Evolutionary conservation across 2,329 filamentous ascomycete species (phyloP), one percentile per base, ranked within the genome.

Genomic region (Monilinia polystroma): DNA sequence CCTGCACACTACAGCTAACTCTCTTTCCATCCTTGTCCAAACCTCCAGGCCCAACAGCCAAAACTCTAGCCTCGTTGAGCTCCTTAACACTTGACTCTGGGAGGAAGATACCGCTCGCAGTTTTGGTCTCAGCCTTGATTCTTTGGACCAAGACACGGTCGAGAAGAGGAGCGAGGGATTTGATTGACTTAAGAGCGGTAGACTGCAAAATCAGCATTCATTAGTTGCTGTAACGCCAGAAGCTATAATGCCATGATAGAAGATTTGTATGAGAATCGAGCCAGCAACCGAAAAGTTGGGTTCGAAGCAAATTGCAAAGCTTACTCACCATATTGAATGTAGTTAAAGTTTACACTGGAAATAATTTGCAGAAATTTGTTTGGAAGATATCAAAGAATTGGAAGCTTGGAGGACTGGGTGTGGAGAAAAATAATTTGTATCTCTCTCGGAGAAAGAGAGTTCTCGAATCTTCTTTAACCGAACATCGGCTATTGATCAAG

Each of bases 121-220:
- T 99, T 87, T 97, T 97, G 78, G 93, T 81, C 83, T 98, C 94
- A 77, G 94, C 91, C 85, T 98, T 98, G 83, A 97, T 83, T 81
- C 95, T 92, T 88, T 99, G 95, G 74, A 99, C 92, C 72, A 99
- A 90, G 75, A 99, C 93, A 76, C 95, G 94, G 88, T 99, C 95
- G 81, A 99, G 89, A 74, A 99, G 93, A 71, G 95, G 95, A 68
- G 90, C 91, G 76, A 99, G 93, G 77, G 89, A 89, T 83, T 94
- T 95, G 87, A 99, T 93, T 79, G 91, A 96, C 81, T 94, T 95
- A 83, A 98, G 87, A 73, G 93, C 86, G 78, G 87, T 89, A 74
- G 86, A 81, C 87, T 89, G 32, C 14, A 60, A 51, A 32, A 38
- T 59, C 6, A 60, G 43, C 18, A 35, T 23, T 29, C 35, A 32